Percentiles rank a stretch among this genome's conserved stretches.
These are phyloP conservation scores for Euphrasia arctica DNA, from an alignment of 305 asterid species.

Conservation along the genomic window DNA sequence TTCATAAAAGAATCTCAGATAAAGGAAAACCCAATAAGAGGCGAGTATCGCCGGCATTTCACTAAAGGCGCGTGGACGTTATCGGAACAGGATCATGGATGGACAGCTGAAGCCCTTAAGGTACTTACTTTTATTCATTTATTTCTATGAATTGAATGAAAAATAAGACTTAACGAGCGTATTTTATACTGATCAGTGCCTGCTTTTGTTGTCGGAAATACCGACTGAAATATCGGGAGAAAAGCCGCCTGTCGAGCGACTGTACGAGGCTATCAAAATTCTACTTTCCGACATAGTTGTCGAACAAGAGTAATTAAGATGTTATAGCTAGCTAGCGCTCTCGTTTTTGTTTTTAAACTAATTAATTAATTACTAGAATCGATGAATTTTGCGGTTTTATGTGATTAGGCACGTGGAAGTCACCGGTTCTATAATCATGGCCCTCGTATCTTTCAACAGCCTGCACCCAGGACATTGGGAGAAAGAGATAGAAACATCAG, in stretches of 20 bases:
- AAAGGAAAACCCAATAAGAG: constrained; percentile 52
- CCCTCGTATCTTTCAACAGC: constrained; percentile 56
- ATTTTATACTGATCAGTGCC: constrained; percentile 37
- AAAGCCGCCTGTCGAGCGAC: constrained; percentile 43
- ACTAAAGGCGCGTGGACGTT: constrained; percentile 90
- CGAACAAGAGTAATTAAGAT: constrained; percentile 61
- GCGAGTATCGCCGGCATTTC: constrained; percentile 70
- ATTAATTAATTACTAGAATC: background rate
- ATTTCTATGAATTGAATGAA: background rate
- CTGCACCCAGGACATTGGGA: constrained; percentile 62
- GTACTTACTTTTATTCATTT: constrained; percentile 24
- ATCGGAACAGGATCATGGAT: constrained; percentile 92
- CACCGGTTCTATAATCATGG: constrained; percentile 54
- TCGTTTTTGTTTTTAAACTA: no score
- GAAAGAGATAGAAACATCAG: constrained; percentile 59
- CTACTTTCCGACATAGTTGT: constrained; percentile 73
- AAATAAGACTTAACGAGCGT: background rate
- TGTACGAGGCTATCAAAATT: constrained; percentile 66
- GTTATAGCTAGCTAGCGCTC: background rate
- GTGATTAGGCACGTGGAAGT: constrained; percentile 33
- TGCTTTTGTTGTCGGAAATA: constrained; percentile 58
- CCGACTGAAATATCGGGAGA: constrained; percentile 59
- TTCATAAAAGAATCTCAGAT: constrained; percentile 71
- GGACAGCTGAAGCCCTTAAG: constrained; percentile 80
- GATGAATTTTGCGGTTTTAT: background rate